A percentile compares a stretch with the other conserved stretches of the same genome.
phyloP scores from a whole-genome alignment of 2,329 filamentous ascomycete genomes.

The Penicillium polonicum region DNA sequence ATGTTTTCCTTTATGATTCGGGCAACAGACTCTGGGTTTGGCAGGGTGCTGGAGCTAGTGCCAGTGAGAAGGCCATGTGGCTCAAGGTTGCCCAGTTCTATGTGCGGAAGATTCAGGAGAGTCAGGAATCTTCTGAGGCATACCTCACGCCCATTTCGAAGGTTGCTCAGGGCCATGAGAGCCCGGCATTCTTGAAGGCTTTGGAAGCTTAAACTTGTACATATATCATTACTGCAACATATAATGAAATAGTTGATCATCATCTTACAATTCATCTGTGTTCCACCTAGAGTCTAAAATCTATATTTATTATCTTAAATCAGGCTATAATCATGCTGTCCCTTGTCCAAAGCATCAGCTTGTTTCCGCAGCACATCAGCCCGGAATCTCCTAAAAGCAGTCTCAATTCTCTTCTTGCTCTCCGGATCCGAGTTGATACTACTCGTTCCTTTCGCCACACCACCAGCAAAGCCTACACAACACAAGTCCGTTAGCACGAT shows the following conservation, averaged over 20 bases:
- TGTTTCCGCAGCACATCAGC: slow-evolving; percentile 63
- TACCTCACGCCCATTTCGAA: slow-evolving; percentile 32
- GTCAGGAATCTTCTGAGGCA: slow-evolving; percentile 19
- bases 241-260: background rate
- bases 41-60: slow-evolving; percentile 61
- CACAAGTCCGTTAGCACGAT: background rate
- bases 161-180: slow-evolving; percentile 32
- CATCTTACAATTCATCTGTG: background rate
- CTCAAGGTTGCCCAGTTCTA: slow-evolving; percentile 34
- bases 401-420: slow-evolving; percentile 58
- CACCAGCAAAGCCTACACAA: slow-evolving; percentile 54
- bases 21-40: slow-evolving; percentile 64
- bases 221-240: slow-evolving; percentile 1
- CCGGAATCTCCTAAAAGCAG: slow-evolving; percentile 61
- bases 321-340: slow-evolving; percentile 28
- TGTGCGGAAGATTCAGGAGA: slow-evolving; percentile 28
- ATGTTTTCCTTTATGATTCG: slow-evolving; percentile 64
- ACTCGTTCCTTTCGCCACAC: slow-evolving; percentile 55
- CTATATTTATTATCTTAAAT: slow-evolving; percentile 7
- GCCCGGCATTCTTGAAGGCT: slow-evolving; percentile 30
- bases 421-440: slow-evolving; percentile 56
- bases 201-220: slow-evolving; percentile 18
- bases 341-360: slow-evolving; percentile 55
- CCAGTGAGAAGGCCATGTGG: slow-evolving; percentile 61
- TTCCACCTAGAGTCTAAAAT: background rate